Evolutionary conservation across 2,329 filamentous ascomycete species (phyloP), one percentile per base, ranked within the genome.

Genomic region (Phialophora macrospora): DNA sequence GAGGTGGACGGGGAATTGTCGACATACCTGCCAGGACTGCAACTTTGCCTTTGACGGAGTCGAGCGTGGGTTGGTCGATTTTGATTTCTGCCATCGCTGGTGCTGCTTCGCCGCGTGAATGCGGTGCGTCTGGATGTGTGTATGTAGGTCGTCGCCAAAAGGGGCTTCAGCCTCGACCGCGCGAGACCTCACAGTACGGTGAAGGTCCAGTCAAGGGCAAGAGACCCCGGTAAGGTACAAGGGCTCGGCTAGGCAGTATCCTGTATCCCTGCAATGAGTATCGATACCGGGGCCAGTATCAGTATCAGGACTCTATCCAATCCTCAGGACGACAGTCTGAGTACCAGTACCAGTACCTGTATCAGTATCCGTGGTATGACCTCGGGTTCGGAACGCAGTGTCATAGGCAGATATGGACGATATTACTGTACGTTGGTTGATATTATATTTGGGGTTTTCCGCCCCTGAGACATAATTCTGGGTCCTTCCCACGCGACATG

Each of bases 11-110:
- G 30, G 38, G 48, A 48, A 52, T 3, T 4, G 17, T 44, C 34
- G 34, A 32, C 64, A 26, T 26, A 70, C 68, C 68, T 41, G 68
- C 64, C 8, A 70, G 22, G 32, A 70, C 68, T n/a, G 67, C 68
- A 9, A 67, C 66, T 60, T 67, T 70, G 24, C 68, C 66, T 20
- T 64, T 64, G 17, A 68, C 64, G 2, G 64, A 66, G 46, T 66
- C 55, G 32, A 66, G 64, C 4, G 56, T 62, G 3, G 55, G 12
- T 56, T 68, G 63, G 46, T 68, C 62, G 51, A 66, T 59, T 12
- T 48, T 52, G 26, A 70, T 56, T 54, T 55, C 62, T 49, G 62
- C 56, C 55, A 60, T 60, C 14, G 55, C 52, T 11, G 24, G 4
- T 30, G 17, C 17, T 48, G 22, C 17, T n/a, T 20, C 44, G 9